phyloP scores from a whole-genome alignment of 345 rosid species.

The Draba incana region DNA sequence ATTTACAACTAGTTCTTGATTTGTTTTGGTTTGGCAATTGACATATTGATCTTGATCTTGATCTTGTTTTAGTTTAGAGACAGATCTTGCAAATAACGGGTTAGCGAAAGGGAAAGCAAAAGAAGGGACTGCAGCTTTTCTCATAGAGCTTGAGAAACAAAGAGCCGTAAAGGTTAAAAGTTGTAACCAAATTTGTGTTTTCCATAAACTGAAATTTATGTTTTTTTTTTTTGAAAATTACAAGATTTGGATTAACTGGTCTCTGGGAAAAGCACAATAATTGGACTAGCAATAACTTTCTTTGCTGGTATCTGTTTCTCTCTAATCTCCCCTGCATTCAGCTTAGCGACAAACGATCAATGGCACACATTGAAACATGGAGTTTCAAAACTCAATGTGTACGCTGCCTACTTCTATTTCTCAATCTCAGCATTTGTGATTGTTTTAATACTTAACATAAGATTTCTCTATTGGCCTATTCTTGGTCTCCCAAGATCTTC shows the following conservation, averaged over 20 bases:
- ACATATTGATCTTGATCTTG: too few species aligned
- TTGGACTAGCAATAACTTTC: constrained; percentile 64
- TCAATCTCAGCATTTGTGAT: constrained; percentile 62
- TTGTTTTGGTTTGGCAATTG: neutral
- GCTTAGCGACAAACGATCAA: constrained; percentile 86
- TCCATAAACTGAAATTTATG: too few species aligned
- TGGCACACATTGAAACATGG: constrained; percentile 73
- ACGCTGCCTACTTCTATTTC: constrained; percentile 82
- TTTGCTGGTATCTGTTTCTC: constrained; percentile 81
- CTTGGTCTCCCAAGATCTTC: constrained; percentile 64
- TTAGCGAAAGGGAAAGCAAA: constrained; percentile 48
- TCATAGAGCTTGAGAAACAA: constrained; percentile 69
- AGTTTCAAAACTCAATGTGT: constrained; percentile 67
- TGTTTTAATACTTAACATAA: constrained; percentile 60
- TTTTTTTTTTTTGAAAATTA: too few species aligned
- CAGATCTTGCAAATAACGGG: constrained; percentile 30
- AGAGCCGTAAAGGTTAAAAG: constrained; percentile 87
- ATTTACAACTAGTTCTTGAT: neutral
- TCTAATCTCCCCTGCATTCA: constrained; percentile 87
- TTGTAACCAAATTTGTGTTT: neutral
- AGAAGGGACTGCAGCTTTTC: constrained; percentile 62
- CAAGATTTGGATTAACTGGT: constrained; percentile 52
- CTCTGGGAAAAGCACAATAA: constrained; percentile 63
- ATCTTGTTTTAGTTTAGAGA: constrained; percentile 48
- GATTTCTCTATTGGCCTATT: constrained; percentile 66